Evolutionary conservation across 2,329 filamentous ascomycete species (phyloP).

Genomic region (Talaromyces rugulosus): DNA sequence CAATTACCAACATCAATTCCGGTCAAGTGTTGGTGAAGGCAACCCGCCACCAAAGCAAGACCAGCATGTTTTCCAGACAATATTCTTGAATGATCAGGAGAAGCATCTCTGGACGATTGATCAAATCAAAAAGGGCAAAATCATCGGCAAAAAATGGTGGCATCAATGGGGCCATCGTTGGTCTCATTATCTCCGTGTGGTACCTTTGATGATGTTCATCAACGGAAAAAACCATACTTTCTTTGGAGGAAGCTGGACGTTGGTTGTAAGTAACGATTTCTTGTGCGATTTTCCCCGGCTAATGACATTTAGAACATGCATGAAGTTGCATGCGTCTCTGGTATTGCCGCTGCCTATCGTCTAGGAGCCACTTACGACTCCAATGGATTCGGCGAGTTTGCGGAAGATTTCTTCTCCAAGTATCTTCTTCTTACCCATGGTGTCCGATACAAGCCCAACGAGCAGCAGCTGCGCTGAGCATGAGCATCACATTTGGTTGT

Average conservation of each 20-base stretch:
- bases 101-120: slow-evolving; percentile 56
- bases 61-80: slow-evolving; percentile 66
- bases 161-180: slow-evolving; percentile 59
- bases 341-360: slow-evolving; percentile 66
- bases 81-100: slow-evolving; percentile 55
- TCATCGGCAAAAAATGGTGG: slow-evolving; percentile 60
- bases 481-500: neutral
- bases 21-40: slow-evolving; percentile 30
- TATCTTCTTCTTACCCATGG: slow-evolving; percentile 30
- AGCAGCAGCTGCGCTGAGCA: neutral
- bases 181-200: slow-evolving; percentile 59
- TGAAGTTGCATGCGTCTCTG: slow-evolving; percentile 66
- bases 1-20: slow-evolving; percentile 71
- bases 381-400: slow-evolving; percentile 27
- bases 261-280: slow-evolving; percentile 51
- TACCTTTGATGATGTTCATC: slow-evolving; percentile 69
- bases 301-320: slow-evolving; percentile 45
- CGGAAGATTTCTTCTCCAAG: slow-evolving; percentile 27
- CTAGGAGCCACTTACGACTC: slow-evolving; percentile 64
- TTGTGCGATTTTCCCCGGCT: neutral
- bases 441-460: slow-evolving; percentile 20
- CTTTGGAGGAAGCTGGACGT: slow-evolving; percentile 65
- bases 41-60: slow-evolving; percentile 41
- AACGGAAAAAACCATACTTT: slow-evolving; percentile 61
- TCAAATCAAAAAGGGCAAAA: slow-evolving; percentile 53